These are phyloP conservation scores for Colletotrichum lentis DNA, from an alignment of 2,329 filamentous ascomycete genomes.

Conservation along the genomic window DNA sequence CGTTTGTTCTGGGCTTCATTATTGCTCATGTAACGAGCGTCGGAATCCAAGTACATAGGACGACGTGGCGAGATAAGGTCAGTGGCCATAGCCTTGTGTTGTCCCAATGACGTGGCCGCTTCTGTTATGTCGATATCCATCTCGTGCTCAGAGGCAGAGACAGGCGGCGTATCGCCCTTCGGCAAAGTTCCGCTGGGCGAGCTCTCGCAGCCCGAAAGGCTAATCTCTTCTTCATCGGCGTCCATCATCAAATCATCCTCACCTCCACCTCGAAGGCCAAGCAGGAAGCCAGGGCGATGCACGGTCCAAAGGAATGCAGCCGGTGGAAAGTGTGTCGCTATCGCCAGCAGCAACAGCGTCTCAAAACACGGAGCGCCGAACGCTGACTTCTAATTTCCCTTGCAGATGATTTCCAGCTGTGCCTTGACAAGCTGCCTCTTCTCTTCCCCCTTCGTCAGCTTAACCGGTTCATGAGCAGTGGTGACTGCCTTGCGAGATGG, in stretches of 20 bases:
- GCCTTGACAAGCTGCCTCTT: constrained; percentile 9
- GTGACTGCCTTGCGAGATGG: constrained; percentile 5
- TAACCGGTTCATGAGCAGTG: background rate
- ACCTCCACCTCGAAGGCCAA: background rate
- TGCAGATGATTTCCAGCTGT: constrained; percentile 5
- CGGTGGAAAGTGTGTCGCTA: background rate
- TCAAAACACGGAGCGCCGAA: background rate
- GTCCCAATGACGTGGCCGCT: background rate
- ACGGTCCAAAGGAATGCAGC: background rate
- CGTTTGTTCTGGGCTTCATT: background rate
- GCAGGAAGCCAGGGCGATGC: background rate
- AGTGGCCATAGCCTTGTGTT: background rate
- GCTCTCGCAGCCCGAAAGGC: background rate
- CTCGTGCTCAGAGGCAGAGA: background rate
- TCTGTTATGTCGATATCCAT: background rate
- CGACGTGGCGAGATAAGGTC: background rate
- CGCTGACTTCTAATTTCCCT: background rate
- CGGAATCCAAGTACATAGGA: background rate
- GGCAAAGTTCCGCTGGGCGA: background rate
- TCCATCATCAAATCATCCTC: background rate
- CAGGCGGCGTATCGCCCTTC: background rate
- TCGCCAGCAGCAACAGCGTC: background rate
- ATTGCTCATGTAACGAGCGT: background rate
- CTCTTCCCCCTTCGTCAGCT: background rate
- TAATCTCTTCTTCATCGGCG: background rate